Conservation (phyloP, 2,329 filamentous ascomycete species). For the Aspergillus aculeatinus region DNA sequence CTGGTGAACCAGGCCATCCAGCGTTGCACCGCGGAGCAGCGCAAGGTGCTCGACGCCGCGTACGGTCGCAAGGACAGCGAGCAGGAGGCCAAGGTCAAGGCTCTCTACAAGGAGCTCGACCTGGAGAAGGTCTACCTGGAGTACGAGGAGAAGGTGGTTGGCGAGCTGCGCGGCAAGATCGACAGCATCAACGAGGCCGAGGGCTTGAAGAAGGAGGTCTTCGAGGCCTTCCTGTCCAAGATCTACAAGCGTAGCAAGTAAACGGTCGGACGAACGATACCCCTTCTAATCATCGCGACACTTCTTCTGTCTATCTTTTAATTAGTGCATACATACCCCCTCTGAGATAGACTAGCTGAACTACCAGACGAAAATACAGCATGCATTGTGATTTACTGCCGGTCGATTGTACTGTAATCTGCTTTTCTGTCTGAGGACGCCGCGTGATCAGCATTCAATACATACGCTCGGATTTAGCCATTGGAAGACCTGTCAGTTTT, state of each 20-base stretch:
- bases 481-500: too few relatives aligned
- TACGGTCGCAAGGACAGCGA: slow-evolving; percentile 88
- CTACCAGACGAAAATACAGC: background rate
- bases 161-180: slow-evolving; percentile 75
- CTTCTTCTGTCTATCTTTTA: slow-evolving; percentile 1
- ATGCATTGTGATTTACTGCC: background rate
- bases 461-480: too few relatives aligned
- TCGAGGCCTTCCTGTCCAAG: slow-evolving; percentile 87
- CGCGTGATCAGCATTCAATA: too few relatives aligned
- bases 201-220: slow-evolving; percentile 86
- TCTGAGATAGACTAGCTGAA: slow-evolving; percentile 8
- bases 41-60: slow-evolving; percentile 82
- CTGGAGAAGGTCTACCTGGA: slow-evolving; percentile 80
- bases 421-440: too few relatives aligned
- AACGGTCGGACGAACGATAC: slow-evolving; percentile 22
- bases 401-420: too few relatives aligned
- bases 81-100: slow-evolving; percentile 83
- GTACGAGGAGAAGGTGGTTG: slow-evolving; percentile 84
- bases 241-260: slow-evolving; percentile 99
- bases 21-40: slow-evolving; percentile 78
- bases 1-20: slow-evolving; percentile 90
- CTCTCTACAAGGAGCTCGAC: slow-evolving; percentile 80
- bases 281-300: background rate
- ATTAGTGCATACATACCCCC: slow-evolving; percentile 5
- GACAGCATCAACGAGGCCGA: slow-evolving; percentile 76